Evolutionary conservation across 2,329 filamentous ascomycete species (phyloP).

Genomic region (Aureobasidium vineae): DNA sequence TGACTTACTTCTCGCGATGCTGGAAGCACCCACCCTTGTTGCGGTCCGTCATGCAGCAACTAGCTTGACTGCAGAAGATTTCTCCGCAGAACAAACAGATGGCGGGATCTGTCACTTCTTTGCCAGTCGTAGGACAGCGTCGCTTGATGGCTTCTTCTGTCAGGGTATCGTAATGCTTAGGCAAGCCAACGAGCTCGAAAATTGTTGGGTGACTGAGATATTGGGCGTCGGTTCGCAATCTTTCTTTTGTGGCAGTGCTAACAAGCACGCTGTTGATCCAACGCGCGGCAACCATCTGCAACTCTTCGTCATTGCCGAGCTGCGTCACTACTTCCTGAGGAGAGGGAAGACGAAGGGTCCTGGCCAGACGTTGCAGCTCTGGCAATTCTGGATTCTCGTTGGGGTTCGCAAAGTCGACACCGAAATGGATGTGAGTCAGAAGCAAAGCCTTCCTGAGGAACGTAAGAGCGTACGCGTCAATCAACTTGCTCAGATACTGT

Average conservation of each 20-base stretch:
- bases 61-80: constrained; percentile 93
- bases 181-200: constrained; percentile 88
- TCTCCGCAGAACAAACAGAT: constrained; percentile 94
- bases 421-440: constrained; percentile 82
- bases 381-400: constrained; percentile 34
- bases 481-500: constrained; percentile 6
- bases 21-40: constrained; percentile 77
- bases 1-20: constrained; percentile 76
- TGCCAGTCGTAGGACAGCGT: constrained; percentile 83
- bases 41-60: constrained; percentile 76
- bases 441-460: constrained; percentile 85
- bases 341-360: constrained; percentile 70
- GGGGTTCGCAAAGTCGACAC: constrained; percentile 75
- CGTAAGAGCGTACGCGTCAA: constrained; percentile 76
- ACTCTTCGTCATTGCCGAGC: constrained; percentile 47
- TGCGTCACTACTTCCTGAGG: constrained; percentile 74
- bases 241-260: constrained; percentile 34
- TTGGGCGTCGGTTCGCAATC: constrained; percentile 42
- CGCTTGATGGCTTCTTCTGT: constrained; percentile 87
- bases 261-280: constrained; percentile 67
- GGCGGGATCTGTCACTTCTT: constrained; percentile 85
- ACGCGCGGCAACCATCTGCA: constrained; percentile 56
- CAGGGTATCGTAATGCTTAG: constrained; percentile 85
- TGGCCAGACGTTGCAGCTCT: constrained; percentile 79
- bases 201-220: constrained; percentile 79